A percentile compares a stretch with the other conserved stretches of the same genome.
phyloP scores from a whole-genome alignment of 352 stramenopile species.

The Globisporangium middletonii region DNA sequence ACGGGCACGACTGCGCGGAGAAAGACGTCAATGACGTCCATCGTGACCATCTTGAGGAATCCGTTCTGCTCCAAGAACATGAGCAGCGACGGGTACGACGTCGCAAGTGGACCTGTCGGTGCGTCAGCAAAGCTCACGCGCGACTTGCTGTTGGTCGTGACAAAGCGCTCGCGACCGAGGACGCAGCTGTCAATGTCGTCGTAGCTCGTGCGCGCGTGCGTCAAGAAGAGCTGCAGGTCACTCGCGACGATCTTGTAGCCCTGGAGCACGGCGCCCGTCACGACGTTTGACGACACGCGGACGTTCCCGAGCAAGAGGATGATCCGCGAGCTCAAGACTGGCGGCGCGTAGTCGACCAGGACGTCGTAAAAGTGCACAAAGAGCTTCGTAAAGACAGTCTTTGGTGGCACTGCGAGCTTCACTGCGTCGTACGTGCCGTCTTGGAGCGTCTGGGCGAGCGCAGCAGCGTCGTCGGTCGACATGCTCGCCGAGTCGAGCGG shows the following conservation, averaged over 20 bases:
- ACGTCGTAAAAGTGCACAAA: constrained; percentile 84
- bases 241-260: constrained; percentile 78
- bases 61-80: constrained; percentile 78
- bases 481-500: constrained; percentile 72
- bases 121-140: constrained; percentile 33
- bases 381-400: constrained; percentile 86
- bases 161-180: constrained; percentile 63
- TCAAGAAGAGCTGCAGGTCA: constrained; percentile 71
- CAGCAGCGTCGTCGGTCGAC: constrained; percentile 40
- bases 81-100: constrained; percentile 61
- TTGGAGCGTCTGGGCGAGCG: constrained; percentile 31
- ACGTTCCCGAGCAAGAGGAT: constrained; percentile 75
- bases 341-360: constrained; percentile 73
- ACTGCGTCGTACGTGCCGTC: constrained; percentile 40
- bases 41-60: constrained; percentile 79
- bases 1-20: constrained; percentile 54
- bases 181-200: constrained; percentile 66
- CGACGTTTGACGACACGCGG: constrained; percentile 78
- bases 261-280: constrained; percentile 80
- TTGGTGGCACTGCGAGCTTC: constrained; percentile 56
- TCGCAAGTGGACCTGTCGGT: not conserved
- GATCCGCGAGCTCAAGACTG: constrained; percentile 49
- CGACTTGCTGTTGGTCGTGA: constrained; percentile 28
- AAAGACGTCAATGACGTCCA: constrained; percentile 85
- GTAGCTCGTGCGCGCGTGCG: constrained; percentile 50